Percentiles rank a stretch among this genome's conserved stretches.
Conservation (phyloP, 768 basidiomycete genomes). For the Russula earlei region DNA sequence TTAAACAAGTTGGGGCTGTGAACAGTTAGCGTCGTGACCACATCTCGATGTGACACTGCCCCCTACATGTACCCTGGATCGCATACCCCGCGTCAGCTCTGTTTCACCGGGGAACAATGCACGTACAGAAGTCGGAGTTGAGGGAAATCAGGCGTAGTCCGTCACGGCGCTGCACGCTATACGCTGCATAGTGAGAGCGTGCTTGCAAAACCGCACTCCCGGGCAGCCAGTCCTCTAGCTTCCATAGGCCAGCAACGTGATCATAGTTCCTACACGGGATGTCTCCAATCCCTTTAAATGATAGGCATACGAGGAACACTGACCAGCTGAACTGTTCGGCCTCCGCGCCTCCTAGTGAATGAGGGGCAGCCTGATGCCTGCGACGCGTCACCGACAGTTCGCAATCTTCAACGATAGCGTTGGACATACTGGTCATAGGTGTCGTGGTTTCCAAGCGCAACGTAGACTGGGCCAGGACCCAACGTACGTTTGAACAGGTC, state of each 20-base stretch:
- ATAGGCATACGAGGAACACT: slow-evolving; percentile 1
- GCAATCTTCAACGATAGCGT: background rate
- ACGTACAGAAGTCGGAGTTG: slow-evolving; percentile 68
- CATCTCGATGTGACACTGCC: background rate
- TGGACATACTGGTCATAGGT: slow-evolving; percentile 50
- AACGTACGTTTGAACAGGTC: slow-evolving; percentile 56
- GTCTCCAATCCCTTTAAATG: background rate
- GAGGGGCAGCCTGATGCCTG: slow-evolving; percentile 54
- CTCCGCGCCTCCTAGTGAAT: slow-evolving; percentile 44
- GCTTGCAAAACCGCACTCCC: slow-evolving; percentile 46
- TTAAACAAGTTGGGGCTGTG: slow-evolving; percentile 61
- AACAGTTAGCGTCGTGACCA: background rate
- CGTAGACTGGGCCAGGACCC: slow-evolving; percentile 63
- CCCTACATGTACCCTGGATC: slow-evolving; percentile 24
- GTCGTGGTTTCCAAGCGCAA: slow-evolving; percentile 71
- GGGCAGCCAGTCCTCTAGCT: slow-evolving; percentile 61
- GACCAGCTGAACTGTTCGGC: slow-evolving; percentile 60
- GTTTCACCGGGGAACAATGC: slow-evolving; percentile 11
- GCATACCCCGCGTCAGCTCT: background rate
- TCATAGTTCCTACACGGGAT: slow-evolving; percentile 55
- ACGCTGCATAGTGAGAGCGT: slow-evolving; percentile 60
- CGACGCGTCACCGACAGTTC: background rate
- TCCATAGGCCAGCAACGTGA: slow-evolving; percentile 62
- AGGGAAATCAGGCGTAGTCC: slow-evolving; percentile 64
- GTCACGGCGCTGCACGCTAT: slow-evolving; percentile 56